Evolutionary conservation across 768 basidiomycete species (phyloP).

Genomic region (Coprinopsis cinerea): DNA sequence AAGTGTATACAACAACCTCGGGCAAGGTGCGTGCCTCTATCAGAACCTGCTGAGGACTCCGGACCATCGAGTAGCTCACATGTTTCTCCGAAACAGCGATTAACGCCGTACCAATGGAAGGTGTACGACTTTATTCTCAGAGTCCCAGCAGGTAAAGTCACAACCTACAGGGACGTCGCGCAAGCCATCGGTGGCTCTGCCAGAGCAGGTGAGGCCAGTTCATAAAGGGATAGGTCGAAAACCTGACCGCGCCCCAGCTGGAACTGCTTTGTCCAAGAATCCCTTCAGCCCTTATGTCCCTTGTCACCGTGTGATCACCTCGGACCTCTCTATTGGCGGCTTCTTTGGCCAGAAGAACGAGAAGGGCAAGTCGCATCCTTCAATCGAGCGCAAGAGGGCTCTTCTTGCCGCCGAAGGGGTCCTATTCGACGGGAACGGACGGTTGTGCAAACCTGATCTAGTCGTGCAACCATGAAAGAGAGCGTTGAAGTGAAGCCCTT

Average conservation of each 20-base stretch:
- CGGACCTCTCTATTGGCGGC: constrained; percentile 55
- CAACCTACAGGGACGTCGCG: constrained; percentile 52
- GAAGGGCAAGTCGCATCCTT: constrained; percentile 28
- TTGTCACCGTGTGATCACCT: constrained; percentile 66
- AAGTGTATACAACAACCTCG: constrained; percentile 24
- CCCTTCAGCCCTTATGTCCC: constrained; percentile 65
- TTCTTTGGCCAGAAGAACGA: constrained; percentile 56
- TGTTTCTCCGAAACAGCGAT: constrained; percentile 25
- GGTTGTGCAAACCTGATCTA: constrained; percentile 22
- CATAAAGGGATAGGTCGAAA: no score
- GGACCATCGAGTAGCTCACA: not conserved
- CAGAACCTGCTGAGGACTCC: not conserved
- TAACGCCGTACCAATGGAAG: constrained; percentile 53
- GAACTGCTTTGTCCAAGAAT: constrained; percentile 55
- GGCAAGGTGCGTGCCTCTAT: constrained; percentile 28
- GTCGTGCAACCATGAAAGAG: not conserved
- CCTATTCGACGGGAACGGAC: constrained; percentile 38
- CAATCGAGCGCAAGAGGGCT: constrained; percentile 41
- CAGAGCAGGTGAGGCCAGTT: constrained; percentile 63
- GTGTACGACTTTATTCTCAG: constrained; percentile 49
- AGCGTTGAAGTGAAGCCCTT: no score
- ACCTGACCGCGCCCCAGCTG: no score
- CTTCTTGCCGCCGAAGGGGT: constrained; percentile 52
- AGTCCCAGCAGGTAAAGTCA: constrained; percentile 47
- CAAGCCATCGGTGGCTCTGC: constrained; percentile 52